These are phyloP conservation scores for Populus tomentosa DNA, from an alignment of 441 rosid species.

Conservation along the genomic window DNA sequence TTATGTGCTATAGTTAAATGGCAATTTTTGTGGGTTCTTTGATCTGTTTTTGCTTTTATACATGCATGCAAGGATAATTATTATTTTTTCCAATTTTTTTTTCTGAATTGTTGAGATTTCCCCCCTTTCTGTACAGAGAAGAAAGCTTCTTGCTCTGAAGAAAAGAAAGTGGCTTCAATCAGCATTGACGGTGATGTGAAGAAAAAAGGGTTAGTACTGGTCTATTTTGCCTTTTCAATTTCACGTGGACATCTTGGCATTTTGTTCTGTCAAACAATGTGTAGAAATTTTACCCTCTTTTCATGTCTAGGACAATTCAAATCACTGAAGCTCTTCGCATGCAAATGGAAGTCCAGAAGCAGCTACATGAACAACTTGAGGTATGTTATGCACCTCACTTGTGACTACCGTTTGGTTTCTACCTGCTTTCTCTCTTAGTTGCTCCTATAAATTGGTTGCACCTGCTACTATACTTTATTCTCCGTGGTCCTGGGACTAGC, in stretches of 20 bases:
- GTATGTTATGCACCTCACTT: conserved; percentile 24
- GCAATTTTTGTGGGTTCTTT: not conserved
- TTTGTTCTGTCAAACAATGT: not conserved
- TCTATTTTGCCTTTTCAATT: conserved; percentile 4
- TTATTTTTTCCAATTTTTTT: not conserved
- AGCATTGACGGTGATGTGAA: conserved; percentile 44
- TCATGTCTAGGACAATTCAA: conserved; percentile 40
- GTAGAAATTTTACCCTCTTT: not conserved
- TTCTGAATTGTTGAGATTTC: conserved; percentile 1
- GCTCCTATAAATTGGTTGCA: not conserved
- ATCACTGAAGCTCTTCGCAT: conserved; percentile 75
- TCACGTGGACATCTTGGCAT: conserved; percentile 1
- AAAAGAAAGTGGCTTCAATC: conserved; percentile 43
- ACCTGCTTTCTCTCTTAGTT: not conserved
- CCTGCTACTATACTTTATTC: not conserved
- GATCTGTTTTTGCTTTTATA: conserved; percentile 1
- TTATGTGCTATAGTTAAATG: not conserved
- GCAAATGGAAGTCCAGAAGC: conserved; percentile 93
- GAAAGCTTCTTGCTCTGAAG: conserved; percentile 49
- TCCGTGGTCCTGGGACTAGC: not conserved
- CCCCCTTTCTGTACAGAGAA: conserved; percentile 35
- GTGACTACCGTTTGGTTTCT: not conserved
- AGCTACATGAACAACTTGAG: conserved; percentile 93
- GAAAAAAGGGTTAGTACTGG: conserved; percentile 45
- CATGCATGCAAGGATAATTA: not conserved